phyloP scores from a whole-genome alignment of 768 basidiomycete genomes.

The Russula sp. region DNA sequence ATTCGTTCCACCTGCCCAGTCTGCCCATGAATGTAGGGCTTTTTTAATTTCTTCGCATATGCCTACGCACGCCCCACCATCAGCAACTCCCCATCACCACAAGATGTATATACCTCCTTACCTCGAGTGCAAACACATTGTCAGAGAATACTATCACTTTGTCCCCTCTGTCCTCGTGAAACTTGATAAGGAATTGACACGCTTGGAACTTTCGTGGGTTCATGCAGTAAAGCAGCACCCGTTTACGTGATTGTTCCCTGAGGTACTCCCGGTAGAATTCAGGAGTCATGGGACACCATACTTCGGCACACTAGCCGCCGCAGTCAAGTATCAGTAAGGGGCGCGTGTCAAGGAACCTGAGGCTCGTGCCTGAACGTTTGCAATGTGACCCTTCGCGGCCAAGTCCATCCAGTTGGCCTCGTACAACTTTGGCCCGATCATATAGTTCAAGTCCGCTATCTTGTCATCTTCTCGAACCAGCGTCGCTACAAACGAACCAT shows the following conservation, averaged over 20 bases:
- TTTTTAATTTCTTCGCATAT: slow-evolving; percentile 89
- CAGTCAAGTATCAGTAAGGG: slow-evolving; percentile 7
- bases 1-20: slow-evolving; percentile 94
- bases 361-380: slow-evolving; percentile 87
- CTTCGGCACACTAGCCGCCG: slow-evolving; percentile 81
- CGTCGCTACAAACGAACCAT: slow-evolving; percentile 53
- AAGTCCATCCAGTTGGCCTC: slow-evolving; percentile 99
- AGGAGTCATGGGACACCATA: slow-evolving; percentile 99
- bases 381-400: slow-evolving; percentile 98
- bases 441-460: slow-evolving; percentile 96
- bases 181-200: slow-evolving; percentile 97
- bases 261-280: slow-evolving; percentile 99
- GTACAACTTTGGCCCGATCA: slow-evolving; percentile 98
- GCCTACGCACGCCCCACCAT: slow-evolving; percentile 38
- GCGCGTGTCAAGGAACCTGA: slow-evolving; percentile 2
- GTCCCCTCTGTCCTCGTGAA: slow-evolving; percentile 95
- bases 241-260: slow-evolving; percentile 83
- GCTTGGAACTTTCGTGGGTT: slow-evolving; percentile 99
- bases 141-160: slow-evolving; percentile 99
- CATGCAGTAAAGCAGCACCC: slow-evolving; percentile 98
- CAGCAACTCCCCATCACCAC: not conserved
- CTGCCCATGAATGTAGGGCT: slow-evolving; percentile 93
- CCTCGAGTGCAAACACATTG: slow-evolving; percentile 95
- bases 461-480: slow-evolving; percentile 99
- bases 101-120: slow-evolving; percentile 29